Base-by-base conservation (phyloP, 805 yeast species). In the Spathaspora arborariae region DNA sequence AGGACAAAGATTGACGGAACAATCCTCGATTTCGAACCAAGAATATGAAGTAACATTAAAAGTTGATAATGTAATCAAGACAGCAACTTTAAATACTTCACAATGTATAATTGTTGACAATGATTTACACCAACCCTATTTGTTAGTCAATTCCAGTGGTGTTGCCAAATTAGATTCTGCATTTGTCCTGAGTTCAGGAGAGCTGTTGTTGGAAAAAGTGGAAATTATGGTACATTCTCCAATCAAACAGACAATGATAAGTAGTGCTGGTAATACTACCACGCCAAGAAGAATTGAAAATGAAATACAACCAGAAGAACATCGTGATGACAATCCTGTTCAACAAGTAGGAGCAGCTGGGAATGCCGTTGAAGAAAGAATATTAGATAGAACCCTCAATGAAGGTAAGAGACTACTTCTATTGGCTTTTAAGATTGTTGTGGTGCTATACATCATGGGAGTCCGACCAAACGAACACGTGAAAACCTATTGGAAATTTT, bases 31-130 rank as follows among this genome's bases (percentile, higher is more conserved):
- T 5, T 54, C 67, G 3, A 42, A 56, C 3, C 45, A 53, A 4
- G 56, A 53, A 8, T 71, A 64, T 47, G 62, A 60, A 45, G 52
- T 67, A 21, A 48, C 53, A 4, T 36, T 60, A 19, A 49, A 46
- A 9, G 44, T 50, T 15, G 64, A 56, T 10, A 47, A 44, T 4
- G 45, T 43, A 9, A 44, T 38, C 4, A 41, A 47, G 21, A 41
- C 21, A 4, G 64, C 60, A 2, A 46, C 47, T 2, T 58, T 74
- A 44, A 63, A 63, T 39, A 57, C 72, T 0, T 70, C 73, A 20
- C 76, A 75, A 41, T 72, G 78, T 51, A 71, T 74, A 10, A 49
- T 74, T 5, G 78, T 73, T 21, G 63, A 65, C 34, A 52, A 58
- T 10, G 57, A 54, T 2, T 20, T 24, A n/a, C 60, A 61, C 34